Percentiles rank a stretch among this genome's conserved stretches.
Conservation (phyloP, 176 grass and related monocot genomes). For the Hyparrhenia diplandra region DNA sequence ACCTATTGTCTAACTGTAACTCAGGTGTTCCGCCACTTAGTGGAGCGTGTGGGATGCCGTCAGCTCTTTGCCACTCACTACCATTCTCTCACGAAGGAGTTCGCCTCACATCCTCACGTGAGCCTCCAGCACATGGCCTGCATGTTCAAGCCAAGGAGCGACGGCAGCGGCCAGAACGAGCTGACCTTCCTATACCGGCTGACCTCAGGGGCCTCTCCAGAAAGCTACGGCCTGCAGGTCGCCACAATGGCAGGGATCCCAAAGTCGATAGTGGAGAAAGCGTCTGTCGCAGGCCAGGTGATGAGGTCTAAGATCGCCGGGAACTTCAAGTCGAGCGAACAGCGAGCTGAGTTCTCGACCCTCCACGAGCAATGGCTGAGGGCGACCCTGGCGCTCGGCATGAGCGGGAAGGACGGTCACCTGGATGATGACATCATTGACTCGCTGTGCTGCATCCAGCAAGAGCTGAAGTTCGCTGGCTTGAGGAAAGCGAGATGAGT, state of each 20-base stretch:
- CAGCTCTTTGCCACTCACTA: constrained; percentile 94
- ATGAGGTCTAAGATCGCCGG: constrained; percentile 58
- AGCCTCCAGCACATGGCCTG: constrained; percentile 92
- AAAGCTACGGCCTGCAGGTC: constrained; percentile 91
- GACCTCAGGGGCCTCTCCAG: constrained; percentile 60
- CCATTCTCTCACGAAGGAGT: constrained; percentile 90
- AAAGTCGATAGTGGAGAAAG: constrained; percentile 51
- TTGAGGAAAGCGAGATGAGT: constrained; percentile 29
- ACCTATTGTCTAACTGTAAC: neutral
- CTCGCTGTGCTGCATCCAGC: constrained; percentile 61
- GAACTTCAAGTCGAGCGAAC: constrained; percentile 76
- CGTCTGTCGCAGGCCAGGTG: constrained; percentile 44
- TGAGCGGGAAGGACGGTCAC: constrained; percentile 6
- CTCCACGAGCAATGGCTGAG: constrained; percentile 90
- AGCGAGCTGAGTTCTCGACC: constrained; percentile 65
- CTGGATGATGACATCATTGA: constrained; percentile 68
- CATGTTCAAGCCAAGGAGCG: constrained; percentile 48
- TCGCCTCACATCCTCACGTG: constrained; percentile 74
- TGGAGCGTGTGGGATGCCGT: constrained; percentile 70
- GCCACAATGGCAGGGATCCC: constrained; percentile 83
- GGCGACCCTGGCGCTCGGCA: constrained; percentile 30
- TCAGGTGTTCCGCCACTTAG: constrained; percentile 90
- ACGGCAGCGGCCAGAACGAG: constrained; percentile 32
- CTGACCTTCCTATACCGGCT: constrained; percentile 84
- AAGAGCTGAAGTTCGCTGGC: constrained; percentile 68